These are phyloP conservation scores for Gaertneriomyces sp. DNA, from an alignment of 192 early-diverging fungal genomes.

Conservation along the genomic window DNA sequence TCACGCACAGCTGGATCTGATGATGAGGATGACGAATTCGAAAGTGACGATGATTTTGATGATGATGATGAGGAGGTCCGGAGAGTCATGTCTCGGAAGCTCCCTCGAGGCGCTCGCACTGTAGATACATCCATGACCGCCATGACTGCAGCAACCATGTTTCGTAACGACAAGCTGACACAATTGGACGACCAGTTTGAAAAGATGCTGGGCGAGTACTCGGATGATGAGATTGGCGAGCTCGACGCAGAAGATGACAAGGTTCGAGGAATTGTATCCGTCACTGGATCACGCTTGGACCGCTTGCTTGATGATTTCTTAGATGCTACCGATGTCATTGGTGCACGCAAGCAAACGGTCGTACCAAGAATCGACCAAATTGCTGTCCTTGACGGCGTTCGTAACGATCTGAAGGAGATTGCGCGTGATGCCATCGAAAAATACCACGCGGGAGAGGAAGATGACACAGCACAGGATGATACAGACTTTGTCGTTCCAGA, in stretches of 20 bases:
- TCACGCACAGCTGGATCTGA: not conserved
- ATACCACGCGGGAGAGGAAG: slow-evolving; percentile 61
- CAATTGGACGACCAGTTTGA: slow-evolving; percentile 95
- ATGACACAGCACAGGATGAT: slow-evolving; percentile 54
- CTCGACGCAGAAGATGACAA: slow-evolving; percentile 37
- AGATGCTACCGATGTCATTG: slow-evolving; percentile 41
- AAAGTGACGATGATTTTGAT: slow-evolving; percentile 35
- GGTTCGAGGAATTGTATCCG: slow-evolving; percentile 28
- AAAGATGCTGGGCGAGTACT: slow-evolving; percentile 52
- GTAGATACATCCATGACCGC: slow-evolving; percentile 59
- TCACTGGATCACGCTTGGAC: slow-evolving; percentile 10
- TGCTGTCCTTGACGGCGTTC: slow-evolving; percentile 37
- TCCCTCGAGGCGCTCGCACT: slow-evolving; percentile 22
- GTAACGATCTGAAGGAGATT: slow-evolving; percentile 38
- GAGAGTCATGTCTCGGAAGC: not conserved
- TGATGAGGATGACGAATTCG: slow-evolving; percentile 23
- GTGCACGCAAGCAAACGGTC: slow-evolving; percentile 27
- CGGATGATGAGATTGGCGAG: slow-evolving; percentile 47
- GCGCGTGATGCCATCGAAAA: slow-evolving; percentile 56
- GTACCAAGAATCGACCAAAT: slow-evolving; percentile 29
- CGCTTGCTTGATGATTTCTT: slow-evolving; percentile 43
- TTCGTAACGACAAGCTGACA: slow-evolving; percentile 84
- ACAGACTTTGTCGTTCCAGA: slow-evolving; percentile 46
- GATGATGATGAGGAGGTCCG: slow-evolving; percentile 6
- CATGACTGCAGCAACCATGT: slow-evolving; percentile 91